Evolutionary conservation across 2,329 filamentous ascomycete genomes (phyloP), one percentile per base, ranked within the genome.

Genomic region (Penicillium sp.): DNA sequence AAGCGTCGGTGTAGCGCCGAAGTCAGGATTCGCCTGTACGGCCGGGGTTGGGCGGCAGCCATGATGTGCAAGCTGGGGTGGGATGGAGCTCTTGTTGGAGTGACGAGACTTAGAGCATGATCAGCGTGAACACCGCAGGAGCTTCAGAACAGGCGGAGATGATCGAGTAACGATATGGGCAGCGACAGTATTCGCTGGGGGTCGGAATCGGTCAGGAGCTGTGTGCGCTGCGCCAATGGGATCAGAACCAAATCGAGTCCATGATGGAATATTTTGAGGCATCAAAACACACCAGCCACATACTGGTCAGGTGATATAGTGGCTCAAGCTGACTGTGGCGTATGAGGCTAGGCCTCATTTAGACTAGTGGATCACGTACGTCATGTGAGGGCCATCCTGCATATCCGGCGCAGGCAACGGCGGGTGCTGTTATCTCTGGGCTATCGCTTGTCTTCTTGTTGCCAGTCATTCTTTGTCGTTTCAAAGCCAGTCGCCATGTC

Each of bases 1-100:
- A 96, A 97, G 57, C 89, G 81, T 57, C 86, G 78, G 67, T 97
- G 91, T 50, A 96, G 74, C 36, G 86, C 83, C 34, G 91, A 90
- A 47, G 91, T 94, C 54, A 96, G 72, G 65, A 94, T 94, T 71
- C 95, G 87, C 74, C 88, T 85, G 69, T 95, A 94, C 27, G 67
- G 69, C 51, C 70, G 63, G 45, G 65, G 66, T 56, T 53, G 54
- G 39, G 58, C 47, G 32, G 57, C 49, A 47, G 64, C 65, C 67
- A 69, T 69, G 47, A 45, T 62, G 39, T 41, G 57, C 32, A 48
- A 50, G 50, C 39, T 49, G 39, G 48, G 37, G 43, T 50, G 43
- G 48, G 50, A 57, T 51, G 47, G 47, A 42, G 54, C 48, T 59
- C 53, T 50, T 44, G 38, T 28, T 33, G 51, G 49, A 44, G 43